These are phyloP conservation scores for Penicillium maclennaniae DNA, from an alignment of 495 filamentous ascomycete species.

Conservation along the genomic window DNA sequence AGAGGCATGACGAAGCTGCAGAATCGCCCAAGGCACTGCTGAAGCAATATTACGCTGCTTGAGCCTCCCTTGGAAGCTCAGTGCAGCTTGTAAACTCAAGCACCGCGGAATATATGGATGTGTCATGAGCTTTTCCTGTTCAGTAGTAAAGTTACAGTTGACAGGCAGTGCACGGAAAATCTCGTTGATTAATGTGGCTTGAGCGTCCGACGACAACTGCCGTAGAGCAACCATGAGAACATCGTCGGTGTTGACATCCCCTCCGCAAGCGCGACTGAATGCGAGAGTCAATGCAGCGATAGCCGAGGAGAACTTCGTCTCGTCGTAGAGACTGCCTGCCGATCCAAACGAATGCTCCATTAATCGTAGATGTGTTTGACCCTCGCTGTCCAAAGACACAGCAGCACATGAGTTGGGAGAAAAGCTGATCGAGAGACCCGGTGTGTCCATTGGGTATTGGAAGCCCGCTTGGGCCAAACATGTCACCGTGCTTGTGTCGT, in stretches of 20 bases:
- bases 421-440: constrained; percentile 58
- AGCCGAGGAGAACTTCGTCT: constrained; percentile 51
- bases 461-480: constrained; percentile 71
- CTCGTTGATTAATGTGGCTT: constrained; percentile 56
- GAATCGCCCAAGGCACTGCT: constrained; percentile 67
- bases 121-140: constrained; percentile 66
- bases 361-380: constrained; percentile 57
- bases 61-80: constrained; percentile 61
- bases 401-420: constrained; percentile 72
- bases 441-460: constrained; percentile 45
- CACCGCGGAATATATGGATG: constrained; percentile 64
- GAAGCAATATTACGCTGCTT: constrained; percentile 57
- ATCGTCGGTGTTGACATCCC: constrained; percentile 66
- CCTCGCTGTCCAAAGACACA: constrained; percentile 61
- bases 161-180: constrained; percentile 63
- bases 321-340: constrained; percentile 36
- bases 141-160: constrained; percentile 65
- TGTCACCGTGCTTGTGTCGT: constrained; percentile 59
- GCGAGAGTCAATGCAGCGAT: constrained; percentile 58
- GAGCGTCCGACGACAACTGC: constrained; percentile 45
- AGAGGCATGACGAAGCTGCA: constrained; percentile 68
- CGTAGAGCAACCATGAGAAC: constrained; percentile 59
- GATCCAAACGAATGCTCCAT: constrained; percentile 53
- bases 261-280: constrained; percentile 52
- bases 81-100: constrained; percentile 64